Conservation (phyloP, 352 stramenopile genomes). For the Thalassiosira exigua region DNA sequence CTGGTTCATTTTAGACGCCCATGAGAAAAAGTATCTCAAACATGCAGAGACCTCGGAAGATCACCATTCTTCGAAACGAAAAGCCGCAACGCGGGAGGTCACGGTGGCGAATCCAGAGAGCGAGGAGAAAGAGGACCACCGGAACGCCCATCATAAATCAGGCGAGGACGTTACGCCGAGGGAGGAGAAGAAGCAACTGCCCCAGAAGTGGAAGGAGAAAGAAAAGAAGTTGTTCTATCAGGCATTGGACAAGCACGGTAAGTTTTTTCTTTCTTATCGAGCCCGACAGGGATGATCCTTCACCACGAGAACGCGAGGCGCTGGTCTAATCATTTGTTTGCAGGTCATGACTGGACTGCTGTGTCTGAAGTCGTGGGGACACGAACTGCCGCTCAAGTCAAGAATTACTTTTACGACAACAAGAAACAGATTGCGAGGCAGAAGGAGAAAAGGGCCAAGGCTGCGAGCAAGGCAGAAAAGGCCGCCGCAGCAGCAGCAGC, state of each 20-base stretch:
- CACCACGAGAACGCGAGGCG: too few relatives aligned
- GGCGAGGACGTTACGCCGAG: too few relatives aligned
- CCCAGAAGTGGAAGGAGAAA: slow-evolving; percentile 79
- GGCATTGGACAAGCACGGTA: slow-evolving; percentile 76
- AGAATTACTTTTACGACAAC: slow-evolving; percentile 86
- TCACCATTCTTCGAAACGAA: slow-evolving; percentile 49
- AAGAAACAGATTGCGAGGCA: slow-evolving; percentile 74
- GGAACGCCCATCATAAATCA: too few relatives aligned
- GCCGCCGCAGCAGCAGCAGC: not conserved
- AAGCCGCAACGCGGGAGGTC: slow-evolving; percentile 9
- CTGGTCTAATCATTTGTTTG: not conserved
- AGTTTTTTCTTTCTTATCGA: slow-evolving; percentile 28
- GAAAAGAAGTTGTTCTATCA: slow-evolving; percentile 83
- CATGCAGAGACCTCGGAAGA: slow-evolving; percentile 46
- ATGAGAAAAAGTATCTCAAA: slow-evolving; percentile 54
- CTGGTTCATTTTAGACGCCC: slow-evolving; percentile 62
- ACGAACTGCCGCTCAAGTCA: slow-evolving; percentile 77
- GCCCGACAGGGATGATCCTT: too few relatives aligned
- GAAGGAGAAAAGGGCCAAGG: slow-evolving; percentile 41
- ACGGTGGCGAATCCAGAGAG: not conserved
- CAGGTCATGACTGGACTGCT: slow-evolving; percentile 66
- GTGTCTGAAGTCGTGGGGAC: slow-evolving; percentile 72
- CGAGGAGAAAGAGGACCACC: slow-evolving; percentile 17
- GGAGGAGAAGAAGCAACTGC: slow-evolving; percentile 27
- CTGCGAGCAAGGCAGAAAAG: slow-evolving; percentile 23